Evolutionary conservation across 805 yeast species (phyloP).

Genomic region (Priceomyces melissophilus): DNA sequence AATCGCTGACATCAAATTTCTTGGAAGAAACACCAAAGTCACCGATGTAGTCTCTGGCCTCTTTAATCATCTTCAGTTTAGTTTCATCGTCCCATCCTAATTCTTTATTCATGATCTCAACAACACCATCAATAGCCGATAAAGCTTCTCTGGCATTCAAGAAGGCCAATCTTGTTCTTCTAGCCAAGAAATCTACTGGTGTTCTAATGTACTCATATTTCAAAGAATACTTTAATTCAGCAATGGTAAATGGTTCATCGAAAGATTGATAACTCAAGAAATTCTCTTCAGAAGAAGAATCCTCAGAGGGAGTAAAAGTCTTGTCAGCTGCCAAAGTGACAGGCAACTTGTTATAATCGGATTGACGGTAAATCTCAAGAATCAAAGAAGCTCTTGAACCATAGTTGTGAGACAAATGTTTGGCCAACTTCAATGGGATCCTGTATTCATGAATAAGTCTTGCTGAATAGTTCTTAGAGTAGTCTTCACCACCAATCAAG

Average conservation of each 20-base stretch:
- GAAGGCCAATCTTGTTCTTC: slow-evolving; percentile 92
- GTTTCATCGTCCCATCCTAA: slow-evolving; percentile 66
- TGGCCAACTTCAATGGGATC: slow-evolving; percentile 70
- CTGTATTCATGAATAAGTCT: slow-evolving; percentile 76
- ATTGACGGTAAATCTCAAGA: slow-evolving; percentile 51
- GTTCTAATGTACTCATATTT: slow-evolving; percentile 82
- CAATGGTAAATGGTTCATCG: slow-evolving; percentile 85
- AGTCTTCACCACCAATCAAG: slow-evolving; percentile 79
- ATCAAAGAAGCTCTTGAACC: slow-evolving; percentile 86
- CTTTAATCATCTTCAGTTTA: slow-evolving; percentile 49
- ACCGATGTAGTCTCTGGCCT: slow-evolving; percentile 57
- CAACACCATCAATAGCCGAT: slow-evolving; percentile 77
- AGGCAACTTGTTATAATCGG: slow-evolving; percentile 58
- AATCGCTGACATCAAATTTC: slow-evolving; percentile 22
- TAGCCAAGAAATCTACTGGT: slow-evolving; percentile 84
- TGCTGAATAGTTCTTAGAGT: slow-evolving; percentile 68
- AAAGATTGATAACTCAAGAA: slow-evolving; percentile 47
- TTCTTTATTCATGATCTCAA: slow-evolving; percentile 78
- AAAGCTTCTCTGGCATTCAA: slow-evolving; percentile 83
- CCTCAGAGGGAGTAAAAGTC: slow-evolving; percentile 28
- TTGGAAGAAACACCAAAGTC: slow-evolving; percentile 50
- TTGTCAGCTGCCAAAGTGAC: slow-evolving; percentile 51
- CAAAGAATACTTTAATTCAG: slow-evolving; percentile 81
- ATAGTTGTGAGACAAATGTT: slow-evolving; percentile 79
- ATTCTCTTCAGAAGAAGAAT: slow-evolving; percentile 25